Conservation (phyloP, 805 yeast genomes). For the Saturnispora zaruensis region DNA sequence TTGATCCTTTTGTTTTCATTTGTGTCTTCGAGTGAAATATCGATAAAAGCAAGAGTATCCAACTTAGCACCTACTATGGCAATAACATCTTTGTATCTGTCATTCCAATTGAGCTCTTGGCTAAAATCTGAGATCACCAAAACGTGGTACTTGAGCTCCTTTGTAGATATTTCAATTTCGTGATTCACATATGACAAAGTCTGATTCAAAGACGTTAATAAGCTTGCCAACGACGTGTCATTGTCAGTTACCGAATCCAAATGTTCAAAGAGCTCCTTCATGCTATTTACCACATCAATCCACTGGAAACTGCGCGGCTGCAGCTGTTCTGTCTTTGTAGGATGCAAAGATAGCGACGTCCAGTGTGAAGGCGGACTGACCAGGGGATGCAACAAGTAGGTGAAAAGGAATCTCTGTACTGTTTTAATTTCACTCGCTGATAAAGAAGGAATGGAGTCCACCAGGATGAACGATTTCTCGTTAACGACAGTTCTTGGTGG, state of each 20-base stretch:
- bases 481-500: slow-evolving; percentile 2
- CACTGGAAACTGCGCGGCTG: background rate
- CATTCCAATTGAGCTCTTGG: background rate
- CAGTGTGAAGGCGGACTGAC: background rate
- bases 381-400: slow-evolving; percentile 1
- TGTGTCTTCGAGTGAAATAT: background rate
- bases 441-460: background rate
- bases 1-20: background rate
- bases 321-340: background rate
- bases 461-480: background rate
- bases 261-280: slow-evolving; percentile 1
- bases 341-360: slow-evolving; percentile 2
- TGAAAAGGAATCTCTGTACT: slow-evolving; percentile 2
- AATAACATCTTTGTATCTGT: background rate
- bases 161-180: background rate
- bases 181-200: slow-evolving; percentile 2
- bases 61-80: background rate
- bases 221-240: background rate
- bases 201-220: background rate
- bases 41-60: background rate
- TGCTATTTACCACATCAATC: slow-evolving; percentile 1
- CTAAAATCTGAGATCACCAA: slow-evolving; percentile 1
- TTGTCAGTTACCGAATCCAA: background rate
- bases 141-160: background rate
- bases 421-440: background rate